Evolutionary conservation across 768 basidiomycete genomes (phyloP), one percentile per base, ranked within the genome.

Genomic region (Artomyces pyxidatus): DNA sequence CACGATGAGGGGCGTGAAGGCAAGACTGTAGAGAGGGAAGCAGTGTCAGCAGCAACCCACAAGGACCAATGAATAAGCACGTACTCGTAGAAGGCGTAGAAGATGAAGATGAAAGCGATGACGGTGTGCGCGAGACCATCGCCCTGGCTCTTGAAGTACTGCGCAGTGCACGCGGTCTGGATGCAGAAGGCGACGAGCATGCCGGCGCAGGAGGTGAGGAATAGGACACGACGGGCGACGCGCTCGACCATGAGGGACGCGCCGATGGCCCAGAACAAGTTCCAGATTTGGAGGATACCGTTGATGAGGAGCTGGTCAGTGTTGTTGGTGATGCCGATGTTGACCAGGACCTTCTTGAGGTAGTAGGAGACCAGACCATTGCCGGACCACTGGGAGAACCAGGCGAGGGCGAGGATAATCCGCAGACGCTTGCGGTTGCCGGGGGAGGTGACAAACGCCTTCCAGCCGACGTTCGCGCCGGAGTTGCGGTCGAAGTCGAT

Each of bases 291-390:
- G 8, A 49, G 48, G 19, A 49, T 29, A n/a, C 40, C 48, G 41
- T 49, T 49, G 19, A 42, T 19, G 11, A 32, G 40, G 6, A 40
- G 11, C 22, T 49, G 7, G n/a, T 12, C 14, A 7, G 70, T 71
- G 10, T 76, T 75, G 9, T 59, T 66, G 48, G 78, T 61, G 65
- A 78, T 77, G 25, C 78, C 60, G 5, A 47, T 47, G 40, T 37
- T 14, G 27, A 25, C 16, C 19, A 23, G 5, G 7, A 30, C 2
- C 14, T 16, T 6, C 28, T 4, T 25, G 14, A 49, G 35, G 17
- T 42, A 49, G 21, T 11, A 49, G 16, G 40, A 49, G 48, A 63
- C 58, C 26, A 65, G 60, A 30, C 65, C 66, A 45, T 67, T 67
- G 22, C 64, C 66, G 30, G 55, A 58, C 64, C 62, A 65, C 41